A percentile compares a stretch with the other conserved stretches of the same genome.
Evolutionary conservation across 2,329 filamentous ascomycete species (phyloP).

Genomic region (Xylaria sp.): DNA sequence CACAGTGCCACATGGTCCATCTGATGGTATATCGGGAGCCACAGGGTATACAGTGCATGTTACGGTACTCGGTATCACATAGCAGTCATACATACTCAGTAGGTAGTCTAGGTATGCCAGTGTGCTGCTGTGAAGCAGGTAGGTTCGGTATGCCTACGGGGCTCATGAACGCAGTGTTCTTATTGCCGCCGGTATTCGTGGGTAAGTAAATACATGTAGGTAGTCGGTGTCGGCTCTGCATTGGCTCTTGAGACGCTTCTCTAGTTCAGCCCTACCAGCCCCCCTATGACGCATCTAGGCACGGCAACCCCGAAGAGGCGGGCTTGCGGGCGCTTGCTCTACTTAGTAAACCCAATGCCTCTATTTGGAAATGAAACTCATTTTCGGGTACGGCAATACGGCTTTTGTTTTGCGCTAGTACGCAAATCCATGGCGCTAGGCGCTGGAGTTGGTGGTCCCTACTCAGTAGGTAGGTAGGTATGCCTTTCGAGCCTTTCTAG

Average conservation of each 20-base stretch:
- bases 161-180: neutral
- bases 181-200: slow-evolving; percentile 18
- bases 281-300: slow-evolving; percentile 39
- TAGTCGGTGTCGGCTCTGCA: slow-evolving; percentile 18
- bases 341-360: slow-evolving; percentile 19
- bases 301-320: slow-evolving; percentile 40
- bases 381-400: slow-evolving; percentile 29
- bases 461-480: neutral
- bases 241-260: slow-evolving; percentile 21
- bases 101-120: neutral
- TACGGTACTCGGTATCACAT: neutral
- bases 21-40: neutral
- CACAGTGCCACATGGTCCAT: slow-evolving; percentile 1
- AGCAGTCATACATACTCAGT: too few species aligned
- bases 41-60: slow-evolving; percentile 10
- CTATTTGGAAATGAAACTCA: slow-evolving; percentile 28
- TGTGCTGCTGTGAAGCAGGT: neutral
- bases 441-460: neutral
- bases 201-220: too few species aligned
- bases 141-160: too few species aligned
- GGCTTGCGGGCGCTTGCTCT: slow-evolving; percentile 25
- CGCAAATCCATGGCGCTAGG: slow-evolving; percentile 15
- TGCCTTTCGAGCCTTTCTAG: slow-evolving; percentile 1
- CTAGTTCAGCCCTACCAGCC: slow-evolving; percentile 42
- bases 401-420: slow-evolving; percentile 23